phyloP scores from a whole-genome alignment of 495 filamentous ascomycete species.

The Penicillium flavigenum region DNA sequence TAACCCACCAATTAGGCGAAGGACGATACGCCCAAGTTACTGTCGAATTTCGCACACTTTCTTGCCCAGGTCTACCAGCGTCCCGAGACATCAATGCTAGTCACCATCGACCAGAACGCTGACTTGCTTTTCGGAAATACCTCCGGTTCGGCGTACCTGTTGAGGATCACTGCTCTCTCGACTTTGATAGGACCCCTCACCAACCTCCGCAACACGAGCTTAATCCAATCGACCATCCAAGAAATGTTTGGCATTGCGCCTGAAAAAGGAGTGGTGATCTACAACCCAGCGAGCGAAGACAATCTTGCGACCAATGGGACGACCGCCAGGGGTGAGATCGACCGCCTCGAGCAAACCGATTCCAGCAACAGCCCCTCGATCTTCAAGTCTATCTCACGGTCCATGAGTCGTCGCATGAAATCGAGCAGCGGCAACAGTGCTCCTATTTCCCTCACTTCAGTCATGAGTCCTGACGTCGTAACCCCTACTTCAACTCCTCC shows the following conservation, averaged over 20 bases:
- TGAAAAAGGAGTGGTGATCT: conserved; percentile 67
- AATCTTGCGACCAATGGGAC: conserved; percentile 67
- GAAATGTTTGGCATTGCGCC: conserved; percentile 63
- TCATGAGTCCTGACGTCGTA: not conserved
- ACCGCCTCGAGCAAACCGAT: conserved; percentile 52
- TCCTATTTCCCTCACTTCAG: conserved; percentile 27
- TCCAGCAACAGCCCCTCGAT: conserved; percentile 35
- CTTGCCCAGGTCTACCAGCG: conserved; percentile 72
- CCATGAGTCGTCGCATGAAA: conserved; percentile 39
- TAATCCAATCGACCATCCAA: conserved; percentile 68
- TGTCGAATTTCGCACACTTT: conserved; percentile 64
- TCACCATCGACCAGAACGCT: conserved; percentile 71
- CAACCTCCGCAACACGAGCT: conserved; percentile 78
- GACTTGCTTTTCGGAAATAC: conserved; percentile 71
- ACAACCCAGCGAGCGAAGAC: conserved; percentile 65
- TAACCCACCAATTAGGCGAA: conserved; percentile 29
- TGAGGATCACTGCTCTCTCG: conserved; percentile 73
- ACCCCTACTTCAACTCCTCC: conserved; percentile 11
- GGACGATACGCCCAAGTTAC: conserved; percentile 51
- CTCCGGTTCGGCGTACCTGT: conserved; percentile 74
- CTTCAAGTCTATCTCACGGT: conserved; percentile 36
- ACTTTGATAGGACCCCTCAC: conserved; percentile 67
- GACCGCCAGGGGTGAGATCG: conserved; percentile 67
- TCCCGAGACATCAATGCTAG: conserved; percentile 66
- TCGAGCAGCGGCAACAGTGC: conserved; percentile 31